A percentile compares a stretch with the other conserved stretches of the same genome.
phyloP scores from a whole-genome alignment of 1,284 basidiomycete species.

The Tremellales sp. region DNA sequence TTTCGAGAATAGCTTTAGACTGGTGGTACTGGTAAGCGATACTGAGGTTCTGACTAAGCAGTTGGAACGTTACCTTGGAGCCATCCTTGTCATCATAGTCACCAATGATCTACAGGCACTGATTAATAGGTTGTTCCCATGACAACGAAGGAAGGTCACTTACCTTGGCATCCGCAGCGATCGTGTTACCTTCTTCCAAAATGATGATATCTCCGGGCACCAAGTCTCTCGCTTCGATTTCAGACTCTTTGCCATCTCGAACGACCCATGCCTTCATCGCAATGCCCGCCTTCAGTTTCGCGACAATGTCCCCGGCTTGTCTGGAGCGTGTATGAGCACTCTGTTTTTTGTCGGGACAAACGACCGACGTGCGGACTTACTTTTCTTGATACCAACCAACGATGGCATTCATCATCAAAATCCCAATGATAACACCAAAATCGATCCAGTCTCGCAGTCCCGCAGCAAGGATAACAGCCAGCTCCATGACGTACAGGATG shows the following conservation, averaged over 20 bases:
- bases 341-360: background rate
- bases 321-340: constrained; percentile 10
- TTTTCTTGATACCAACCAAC: constrained; percentile 61
- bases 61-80: constrained; percentile 35
- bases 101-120: constrained; percentile 50
- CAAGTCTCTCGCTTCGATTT: constrained; percentile 56
- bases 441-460: constrained; percentile 58
- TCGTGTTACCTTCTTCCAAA: constrained; percentile 54
- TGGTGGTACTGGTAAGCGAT: constrained; percentile 4
- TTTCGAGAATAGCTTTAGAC: constrained; percentile 24
- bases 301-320: constrained; percentile 44
- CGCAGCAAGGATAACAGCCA: constrained; percentile 56
- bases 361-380: constrained; percentile 28
- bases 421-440: constrained; percentile 56
- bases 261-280: constrained; percentile 53
- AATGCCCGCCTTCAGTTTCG: constrained; percentile 57
- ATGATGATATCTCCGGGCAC: constrained; percentile 56
- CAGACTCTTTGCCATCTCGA: constrained; percentile 52
- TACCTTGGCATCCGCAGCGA: constrained; percentile 54
- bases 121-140: background rate
- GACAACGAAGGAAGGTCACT: constrained; percentile 7
- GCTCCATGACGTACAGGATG: constrained; percentile 58
- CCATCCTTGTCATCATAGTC: constrained; percentile 52
- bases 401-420: constrained; percentile 51
- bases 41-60: constrained; percentile 17